These are phyloP conservation scores for Pouteria glomerata DNA, from an alignment of 148 eudicot genomes.

Conservation along the genomic window DNA sequence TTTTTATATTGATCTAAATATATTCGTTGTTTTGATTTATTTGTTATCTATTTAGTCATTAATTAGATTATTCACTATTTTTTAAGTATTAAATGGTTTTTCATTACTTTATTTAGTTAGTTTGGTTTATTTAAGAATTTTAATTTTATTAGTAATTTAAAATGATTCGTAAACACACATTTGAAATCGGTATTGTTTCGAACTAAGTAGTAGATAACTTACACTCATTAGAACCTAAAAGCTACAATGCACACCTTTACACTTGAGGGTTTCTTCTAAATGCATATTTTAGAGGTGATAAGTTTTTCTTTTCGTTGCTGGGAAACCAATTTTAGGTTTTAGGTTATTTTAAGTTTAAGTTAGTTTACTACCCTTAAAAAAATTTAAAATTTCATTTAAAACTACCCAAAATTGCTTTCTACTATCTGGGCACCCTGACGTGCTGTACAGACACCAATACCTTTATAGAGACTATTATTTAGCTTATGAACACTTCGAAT, in stretches of 20 bases:
- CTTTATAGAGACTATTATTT: too few species aligned
- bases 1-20: background rate
- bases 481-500: too few species aligned
- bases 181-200: background rate
- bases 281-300: background rate
- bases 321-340: too few species aligned
- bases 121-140: too few species aligned
- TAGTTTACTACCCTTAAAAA: background rate
- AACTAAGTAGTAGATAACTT: background rate
- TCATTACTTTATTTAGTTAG: background rate
- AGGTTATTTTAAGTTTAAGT: too few species aligned
- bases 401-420: background rate
- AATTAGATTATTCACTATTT: too few species aligned
- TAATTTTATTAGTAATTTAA: too few species aligned
- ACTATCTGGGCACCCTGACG: background rate
- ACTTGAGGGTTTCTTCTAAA: background rate
- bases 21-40: background rate
- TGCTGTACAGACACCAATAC: background rate
- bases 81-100: too few species aligned
- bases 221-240: background rate
- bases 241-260: background rate
- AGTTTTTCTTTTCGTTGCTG: background rate
- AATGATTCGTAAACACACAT: too few species aligned
- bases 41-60: too few species aligned
- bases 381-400: background rate